These are phyloP conservation scores for Aspergillus texensis DNA, from an alignment of 2,329 filamentous ascomycete genomes.

Conservation along the genomic window DNA sequence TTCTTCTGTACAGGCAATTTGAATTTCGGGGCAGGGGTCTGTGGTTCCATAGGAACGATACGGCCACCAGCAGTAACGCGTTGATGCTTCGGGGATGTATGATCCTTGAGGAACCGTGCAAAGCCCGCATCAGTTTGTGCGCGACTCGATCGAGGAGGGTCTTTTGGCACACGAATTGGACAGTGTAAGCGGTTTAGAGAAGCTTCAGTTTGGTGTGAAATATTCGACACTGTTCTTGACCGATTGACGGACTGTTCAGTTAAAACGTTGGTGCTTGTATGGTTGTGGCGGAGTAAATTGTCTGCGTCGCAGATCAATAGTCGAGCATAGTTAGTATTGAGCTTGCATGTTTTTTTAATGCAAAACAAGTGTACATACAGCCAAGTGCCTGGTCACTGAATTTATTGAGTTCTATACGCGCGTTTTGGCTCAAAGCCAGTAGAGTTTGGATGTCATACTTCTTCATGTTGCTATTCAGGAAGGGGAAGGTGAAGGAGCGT, in stretches of 20 bases:
- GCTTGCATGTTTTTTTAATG: neutral
- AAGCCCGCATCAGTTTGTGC: slow-evolving; percentile 47
- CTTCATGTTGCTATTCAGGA: slow-evolving; percentile 25
- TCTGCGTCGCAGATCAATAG: slow-evolving; percentile 18
- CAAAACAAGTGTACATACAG: slow-evolving; percentile 28
- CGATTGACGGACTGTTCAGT: slow-evolving; percentile 31
- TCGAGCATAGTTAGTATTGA: neutral
- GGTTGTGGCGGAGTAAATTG: slow-evolving; percentile 26
- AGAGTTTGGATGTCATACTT: slow-evolving; percentile 43
- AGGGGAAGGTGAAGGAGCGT: neutral
- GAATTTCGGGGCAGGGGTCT: slow-evolving; percentile 39
- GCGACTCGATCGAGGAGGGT: slow-evolving; percentile 34
- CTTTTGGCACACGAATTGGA: slow-evolving; percentile 34
- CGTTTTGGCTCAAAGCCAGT: slow-evolving; percentile 36
- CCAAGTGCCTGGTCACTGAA: slow-evolving; percentile 33
- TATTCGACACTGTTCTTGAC: slow-evolving; percentile 24
- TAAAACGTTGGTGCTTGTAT: slow-evolving; percentile 24
- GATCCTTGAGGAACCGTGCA: slow-evolving; percentile 49
- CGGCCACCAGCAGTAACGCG: slow-evolving; percentile 53
- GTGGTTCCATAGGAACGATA: slow-evolving; percentile 50
- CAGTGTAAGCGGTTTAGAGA: slow-evolving; percentile 19
- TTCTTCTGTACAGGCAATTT: slow-evolving; percentile 28
- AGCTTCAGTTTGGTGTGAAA: slow-evolving; percentile 24
- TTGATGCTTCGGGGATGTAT: slow-evolving; percentile 52
- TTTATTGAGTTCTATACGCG: slow-evolving; percentile 27